phyloP scores from a whole-genome alignment of 345 rosid genomes.

The Eucalyptus tenuipes region DNA sequence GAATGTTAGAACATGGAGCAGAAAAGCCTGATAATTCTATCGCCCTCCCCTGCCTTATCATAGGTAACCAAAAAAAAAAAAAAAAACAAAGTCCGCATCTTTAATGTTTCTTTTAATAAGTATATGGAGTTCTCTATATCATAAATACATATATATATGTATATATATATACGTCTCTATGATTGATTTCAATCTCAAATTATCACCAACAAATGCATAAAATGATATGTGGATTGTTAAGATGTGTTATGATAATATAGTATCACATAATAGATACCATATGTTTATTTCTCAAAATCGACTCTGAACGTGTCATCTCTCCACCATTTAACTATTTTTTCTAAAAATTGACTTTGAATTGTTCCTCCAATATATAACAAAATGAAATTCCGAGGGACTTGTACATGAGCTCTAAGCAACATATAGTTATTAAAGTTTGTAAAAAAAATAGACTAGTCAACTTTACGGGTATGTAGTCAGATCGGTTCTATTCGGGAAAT shows the following conservation, averaged over 20 bases:
- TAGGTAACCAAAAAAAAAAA: no score
- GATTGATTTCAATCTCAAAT: not conserved
- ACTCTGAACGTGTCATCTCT: not conserved
- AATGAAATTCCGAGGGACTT: no score
- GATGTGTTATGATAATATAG: not conserved
- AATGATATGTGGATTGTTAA: no score
- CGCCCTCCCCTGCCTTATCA: not conserved
- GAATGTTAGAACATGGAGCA: not conserved
- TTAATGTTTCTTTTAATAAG: not conserved
- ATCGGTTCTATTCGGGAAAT: rapidly evolving
- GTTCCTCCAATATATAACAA: no score
- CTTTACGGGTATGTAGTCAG: no score
- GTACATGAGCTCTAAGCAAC: no score
- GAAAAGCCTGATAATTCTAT: not conserved
- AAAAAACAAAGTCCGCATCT: not conserved
- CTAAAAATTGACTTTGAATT: not conserved
- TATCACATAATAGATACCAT: no score
- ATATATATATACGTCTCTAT: not conserved
- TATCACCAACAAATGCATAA: not conserved
- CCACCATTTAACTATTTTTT: not conserved
- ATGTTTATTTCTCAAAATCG: not conserved
- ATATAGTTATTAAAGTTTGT: no score
- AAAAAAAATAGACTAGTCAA: no score
- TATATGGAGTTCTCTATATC: not conserved
- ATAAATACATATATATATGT: no score